These are phyloP conservation scores for Pinus taeda DNA, from an alignment of 75 land plant genomes.

Conservation along the genomic window DNA sequence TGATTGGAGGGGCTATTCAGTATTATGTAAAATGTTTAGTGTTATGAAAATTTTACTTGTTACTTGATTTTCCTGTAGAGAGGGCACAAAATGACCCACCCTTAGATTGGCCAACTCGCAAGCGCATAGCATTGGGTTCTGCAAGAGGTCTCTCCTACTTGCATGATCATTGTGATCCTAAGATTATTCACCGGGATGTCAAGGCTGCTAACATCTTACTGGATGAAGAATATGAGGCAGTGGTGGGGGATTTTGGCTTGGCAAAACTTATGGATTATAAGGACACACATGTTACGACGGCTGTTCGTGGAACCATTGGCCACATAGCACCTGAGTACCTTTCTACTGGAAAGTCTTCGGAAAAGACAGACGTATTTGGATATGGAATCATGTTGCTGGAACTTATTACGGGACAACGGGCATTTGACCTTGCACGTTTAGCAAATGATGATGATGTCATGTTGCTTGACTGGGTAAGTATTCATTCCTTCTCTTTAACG, in stretches of 20 bases:
- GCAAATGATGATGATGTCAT: slow-evolving; percentile 96
- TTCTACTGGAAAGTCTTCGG: slow-evolving; percentile 72
- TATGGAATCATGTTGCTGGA: slow-evolving; percentile 85
- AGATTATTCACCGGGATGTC: slow-evolving; percentile 85
- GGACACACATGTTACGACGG: slow-evolving; percentile 79
- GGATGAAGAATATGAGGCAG: slow-evolving; percentile 74
- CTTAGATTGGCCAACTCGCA: slow-evolving; percentile 73
- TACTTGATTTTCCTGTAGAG: slow-evolving; percentile 29
- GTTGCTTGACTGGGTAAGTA: slow-evolving; percentile 61
- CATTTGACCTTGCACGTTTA: slow-evolving; percentile 89
- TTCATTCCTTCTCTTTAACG: neutral
- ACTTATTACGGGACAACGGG: slow-evolving; percentile 87
- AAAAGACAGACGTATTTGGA: slow-evolving; percentile 76
- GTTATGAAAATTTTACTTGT: slow-evolving; percentile 5
- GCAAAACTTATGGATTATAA: slow-evolving; percentile 93
- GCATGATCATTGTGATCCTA: slow-evolving; percentile 83
- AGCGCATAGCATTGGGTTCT: slow-evolving; percentile 71
- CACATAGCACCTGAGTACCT: slow-evolving; percentile 78
- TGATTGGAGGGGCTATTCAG: neutral
- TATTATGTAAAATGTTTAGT: neutral
- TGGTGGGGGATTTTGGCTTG: slow-evolving; percentile 88
- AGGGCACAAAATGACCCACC: slow-evolving; percentile 52
- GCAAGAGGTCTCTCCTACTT: slow-evolving; percentile 88
- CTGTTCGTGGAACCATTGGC: slow-evolving; percentile 77
- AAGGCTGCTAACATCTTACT: slow-evolving; percentile 83